Evolutionary conservation across 139 green algal genomes (phyloP), one percentile per base, ranked within the genome.

Genomic region (Ettlia oleoabundans): DNA sequence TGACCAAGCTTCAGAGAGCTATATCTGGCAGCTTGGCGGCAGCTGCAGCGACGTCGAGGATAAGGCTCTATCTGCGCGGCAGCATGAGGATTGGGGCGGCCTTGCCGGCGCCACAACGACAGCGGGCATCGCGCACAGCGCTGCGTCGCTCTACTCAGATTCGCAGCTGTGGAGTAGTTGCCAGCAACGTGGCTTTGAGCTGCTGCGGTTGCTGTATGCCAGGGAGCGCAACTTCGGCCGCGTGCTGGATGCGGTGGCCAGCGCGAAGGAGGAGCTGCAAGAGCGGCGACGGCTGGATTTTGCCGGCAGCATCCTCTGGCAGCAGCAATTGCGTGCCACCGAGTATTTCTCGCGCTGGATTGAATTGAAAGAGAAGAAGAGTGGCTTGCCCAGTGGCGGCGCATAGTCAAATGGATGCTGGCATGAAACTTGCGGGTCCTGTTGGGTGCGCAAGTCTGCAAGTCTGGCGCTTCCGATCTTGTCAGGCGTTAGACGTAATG

Each of bases 191-290:
- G 88, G 88, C 18, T 82, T 82, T 35, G 0, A 72, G 24, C 62
- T 91, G 61, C 70, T 89, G 28, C 3, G 55, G 32, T 35, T 65
- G 42, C 47, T 91, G 65, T 93, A 92, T 63, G 85, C 88, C 62
- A 86, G 81, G 41, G 85, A 94, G 35, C 89, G 77, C 42, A 92
- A 83, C 26, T 85, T 98, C 52, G 91, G 87, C 13, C 93, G 94
- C 47, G 93, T 97, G 78, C 93, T 96, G n/a, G 86, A 88, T 21
- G 92, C 92, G 0, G 84, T 97, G n/a, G 51, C 26, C 33, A 51
- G 24, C 26, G 66, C 78, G 9, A 22, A n/a, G n/a, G 51, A 5
- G 6, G 28, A 58, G 32, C 72, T 76, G 2, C 38, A 80, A n/a
- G 28, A 24, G 37, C 73, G 72, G 30, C 67, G 85, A 15, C 26